phyloP scores from a whole-genome alignment of 2,329 filamentous ascomycete species.

The Acephala macrosclerotiorum region DNA sequence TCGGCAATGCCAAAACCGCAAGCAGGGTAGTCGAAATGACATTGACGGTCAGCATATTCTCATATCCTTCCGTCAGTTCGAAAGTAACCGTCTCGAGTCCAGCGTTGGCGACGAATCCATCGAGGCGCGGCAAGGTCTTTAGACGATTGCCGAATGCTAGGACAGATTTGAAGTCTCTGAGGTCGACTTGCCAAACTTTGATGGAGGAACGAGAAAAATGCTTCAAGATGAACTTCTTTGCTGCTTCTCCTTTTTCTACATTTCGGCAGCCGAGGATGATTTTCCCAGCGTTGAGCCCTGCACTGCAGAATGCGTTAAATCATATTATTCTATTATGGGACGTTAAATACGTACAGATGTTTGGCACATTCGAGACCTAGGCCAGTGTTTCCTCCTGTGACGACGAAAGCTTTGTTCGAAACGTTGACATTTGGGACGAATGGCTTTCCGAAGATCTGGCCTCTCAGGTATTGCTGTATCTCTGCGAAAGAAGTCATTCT shows the following conservation, averaged over 20 bases:
- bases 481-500: conserved; percentile 12
- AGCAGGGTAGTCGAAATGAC: conserved; percentile 22
- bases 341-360: not conserved
- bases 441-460: conserved; percentile 9
- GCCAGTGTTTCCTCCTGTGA: conserved; percentile 15
- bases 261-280: conserved; percentile 12
- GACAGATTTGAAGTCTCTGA: not conserved
- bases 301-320: no score
- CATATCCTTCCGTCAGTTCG: conserved; percentile 11
- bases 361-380: conserved; percentile 13
- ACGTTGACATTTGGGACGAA: no score
- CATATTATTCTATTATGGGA: no score
- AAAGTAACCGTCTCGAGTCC: conserved; percentile 11
- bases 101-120: conserved; percentile 23
- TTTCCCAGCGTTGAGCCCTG: conserved; percentile 3
- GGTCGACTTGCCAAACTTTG: conserved; percentile 14
- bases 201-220: not conserved
- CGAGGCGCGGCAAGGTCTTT: conserved; percentile 13
- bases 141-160: conserved; percentile 12
- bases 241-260: conserved; percentile 8
- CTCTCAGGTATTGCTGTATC: conserved; percentile 8
- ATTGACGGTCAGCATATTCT: conserved; percentile 20
- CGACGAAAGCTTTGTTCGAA: not conserved
- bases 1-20: conserved; percentile 10
- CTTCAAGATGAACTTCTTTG: not conserved